Evolutionary conservation across 1,284 basidiomycete genomes (phyloP), one percentile per base, ranked within the genome.

Genomic region (Ceratobasidium sp.): DNA sequence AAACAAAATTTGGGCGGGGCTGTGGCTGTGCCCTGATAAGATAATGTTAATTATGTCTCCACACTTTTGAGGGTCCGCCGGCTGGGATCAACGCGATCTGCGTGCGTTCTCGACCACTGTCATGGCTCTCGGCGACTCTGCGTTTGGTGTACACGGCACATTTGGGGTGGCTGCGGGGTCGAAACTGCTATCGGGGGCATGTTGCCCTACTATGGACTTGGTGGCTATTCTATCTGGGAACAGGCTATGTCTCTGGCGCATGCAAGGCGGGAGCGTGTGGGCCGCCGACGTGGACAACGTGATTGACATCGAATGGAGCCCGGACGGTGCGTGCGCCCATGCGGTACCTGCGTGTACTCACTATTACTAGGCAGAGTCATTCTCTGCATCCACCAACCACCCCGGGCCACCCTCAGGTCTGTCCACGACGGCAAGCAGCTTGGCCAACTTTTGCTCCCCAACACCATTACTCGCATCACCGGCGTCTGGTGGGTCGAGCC

Each of bases 201-300:
- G 90, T 74, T 91, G 90, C 76, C 90, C 90, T 16, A 90, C 91
- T 78, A 92, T 92, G 77, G 90, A 93, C 77, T 79, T 92, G 30
- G 78, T 91, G 9, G 79, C 87, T 19, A 78, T 91, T 8, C 79
- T 91, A 50, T 85, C 85, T 69, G 82, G 84, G 39, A 77, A 86
- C 19, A 52, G 64, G 70, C 77, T 92, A 73, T 85, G 85, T 72
- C 80, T 93, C 33, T 91, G 89, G 89, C 91, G 89, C 72, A 83
- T 87, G 76, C 86, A 89, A 73, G 90, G 90, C 14, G 78, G 84
- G 2, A 90, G 86, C 76, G 86, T 87, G 71, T 93, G 90, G 90
- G 90, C 92, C 74, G 80, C 89, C 30, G 86, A 87, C 73, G 80
- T 88, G 21, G 75, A 77, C 36, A 71, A 70, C 56, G 83, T 89